These are phyloP conservation scores for Clathrus columnatus DNA, from an alignment of 768 basidiomycete species.

Conservation along the genomic window DNA sequence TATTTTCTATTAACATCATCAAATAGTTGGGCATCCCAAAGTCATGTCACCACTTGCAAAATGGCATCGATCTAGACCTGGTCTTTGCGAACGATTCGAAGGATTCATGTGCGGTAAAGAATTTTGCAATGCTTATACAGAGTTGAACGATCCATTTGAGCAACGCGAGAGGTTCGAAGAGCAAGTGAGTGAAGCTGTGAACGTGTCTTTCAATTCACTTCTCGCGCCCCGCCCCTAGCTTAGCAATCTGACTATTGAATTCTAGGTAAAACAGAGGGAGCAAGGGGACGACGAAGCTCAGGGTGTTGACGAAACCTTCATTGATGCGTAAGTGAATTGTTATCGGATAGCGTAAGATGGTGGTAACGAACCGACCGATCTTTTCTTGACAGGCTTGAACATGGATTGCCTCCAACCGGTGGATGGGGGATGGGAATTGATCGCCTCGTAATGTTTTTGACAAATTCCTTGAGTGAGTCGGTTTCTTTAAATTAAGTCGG, in stretches of 20 bases:
- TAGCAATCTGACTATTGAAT: conserved; percentile 4
- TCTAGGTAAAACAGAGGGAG: conserved; percentile 81
- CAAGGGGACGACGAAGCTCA: conserved; percentile 98
- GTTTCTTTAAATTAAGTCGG: background rate
- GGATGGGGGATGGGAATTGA: conserved; percentile 97
- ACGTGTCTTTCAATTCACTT: background rate
- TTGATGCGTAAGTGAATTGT: conserved; percentile 68
- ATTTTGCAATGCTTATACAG: conserved; percentile 98
- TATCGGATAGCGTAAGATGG: conserved; percentile 3
- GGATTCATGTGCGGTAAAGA: conserved; percentile 98
- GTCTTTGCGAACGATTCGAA: conserved; percentile 97
- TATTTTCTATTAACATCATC: conserved; percentile 2
- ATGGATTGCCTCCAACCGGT: conserved; percentile 94
- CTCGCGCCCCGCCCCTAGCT: background rate
- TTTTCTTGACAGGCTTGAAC: conserved; percentile 61
- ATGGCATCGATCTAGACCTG: conserved; percentile 94
- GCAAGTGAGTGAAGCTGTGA: conserved; percentile 42
- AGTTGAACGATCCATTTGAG: conserved; percentile 98
- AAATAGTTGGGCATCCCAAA: conserved; percentile 89
- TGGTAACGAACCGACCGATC: conserved; percentile 5
- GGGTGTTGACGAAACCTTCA: conserved; percentile 90
- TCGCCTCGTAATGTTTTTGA: conserved; percentile 96
- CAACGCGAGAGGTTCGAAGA: conserved; percentile 95
- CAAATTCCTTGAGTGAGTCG: conserved; percentile 80
- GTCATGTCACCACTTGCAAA: conserved; percentile 99